These are phyloP conservation scores for Nakazawaea laoshanensis DNA, from an alignment of 805 yeast genomes.

Conservation along the genomic window DNA sequence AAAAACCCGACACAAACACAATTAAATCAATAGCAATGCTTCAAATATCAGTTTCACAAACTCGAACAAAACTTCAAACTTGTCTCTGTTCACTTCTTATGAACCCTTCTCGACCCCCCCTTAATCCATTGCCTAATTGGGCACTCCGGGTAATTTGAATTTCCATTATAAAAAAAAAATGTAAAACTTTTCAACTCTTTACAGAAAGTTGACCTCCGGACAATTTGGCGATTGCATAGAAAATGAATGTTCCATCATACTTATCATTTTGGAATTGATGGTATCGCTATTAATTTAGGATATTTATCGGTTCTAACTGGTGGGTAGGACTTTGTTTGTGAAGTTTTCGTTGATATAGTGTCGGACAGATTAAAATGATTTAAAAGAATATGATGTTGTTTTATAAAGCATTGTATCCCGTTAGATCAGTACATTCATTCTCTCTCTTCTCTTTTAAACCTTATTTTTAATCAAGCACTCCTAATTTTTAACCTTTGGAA, in stretches of 20 bases:
- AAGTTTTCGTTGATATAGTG: slow-evolving; percentile 17
- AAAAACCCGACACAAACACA: too few species aligned
- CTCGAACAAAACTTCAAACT: too few species aligned
- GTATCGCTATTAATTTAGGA: slow-evolving; percentile 27
- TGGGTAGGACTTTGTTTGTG: slow-evolving; percentile 15
- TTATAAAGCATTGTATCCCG: slow-evolving; percentile 23
- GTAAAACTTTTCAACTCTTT: slow-evolving; percentile 3
- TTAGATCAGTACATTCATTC: slow-evolving; percentile 22
- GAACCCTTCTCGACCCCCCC: too few species aligned
- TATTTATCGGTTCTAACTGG: slow-evolving; percentile 11
- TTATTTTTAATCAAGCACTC: neutral
- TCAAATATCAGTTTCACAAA: too few species aligned
- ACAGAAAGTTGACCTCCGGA: slow-evolving; percentile 13
- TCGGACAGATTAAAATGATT: slow-evolving; percentile 22
- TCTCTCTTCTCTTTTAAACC: neutral
- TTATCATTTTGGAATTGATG: too few species aligned
- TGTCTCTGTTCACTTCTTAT: too few species aligned
- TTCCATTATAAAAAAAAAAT: neutral
- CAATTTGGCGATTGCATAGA: slow-evolving; percentile 19
- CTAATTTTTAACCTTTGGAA: neutral
- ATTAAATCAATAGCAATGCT: too few species aligned
- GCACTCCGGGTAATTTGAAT: too few species aligned
- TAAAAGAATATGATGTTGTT: slow-evolving; percentile 19
- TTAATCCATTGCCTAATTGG: too few species aligned
- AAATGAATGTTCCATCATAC: slow-evolving; percentile 8